Evolutionary conservation across 2,329 filamentous ascomycete genomes (phyloP).

Genomic region (Trichoderma breve): DNA sequence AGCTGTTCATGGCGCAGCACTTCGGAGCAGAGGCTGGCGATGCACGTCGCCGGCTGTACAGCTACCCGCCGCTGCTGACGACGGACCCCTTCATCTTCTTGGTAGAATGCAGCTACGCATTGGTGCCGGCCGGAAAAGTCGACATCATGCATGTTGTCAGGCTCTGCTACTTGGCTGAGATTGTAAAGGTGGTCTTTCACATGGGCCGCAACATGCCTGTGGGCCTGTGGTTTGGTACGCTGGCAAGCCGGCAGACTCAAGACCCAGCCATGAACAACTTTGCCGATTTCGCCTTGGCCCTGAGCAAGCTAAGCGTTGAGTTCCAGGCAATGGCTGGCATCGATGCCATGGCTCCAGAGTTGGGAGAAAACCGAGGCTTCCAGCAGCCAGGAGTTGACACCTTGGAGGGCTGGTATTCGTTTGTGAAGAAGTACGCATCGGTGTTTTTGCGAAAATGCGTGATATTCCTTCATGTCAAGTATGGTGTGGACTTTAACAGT

Average conservation of each 20-base stretch:
- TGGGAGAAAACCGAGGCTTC: slow-evolving; percentile 48
- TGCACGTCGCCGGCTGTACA: slow-evolving; percentile 42
- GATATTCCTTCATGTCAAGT: slow-evolving; percentile 82
- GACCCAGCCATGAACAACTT: slow-evolving; percentile 53
- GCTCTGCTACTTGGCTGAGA: slow-evolving; percentile 86
- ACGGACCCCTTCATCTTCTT: slow-evolving; percentile 78
- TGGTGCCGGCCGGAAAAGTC: slow-evolving; percentile 64
- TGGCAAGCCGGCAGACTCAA: slow-evolving; percentile 43
- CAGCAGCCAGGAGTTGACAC: slow-evolving; percentile 54
- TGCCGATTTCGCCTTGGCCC: slow-evolving; percentile 51
- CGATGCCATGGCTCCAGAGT: slow-evolving; percentile 26
- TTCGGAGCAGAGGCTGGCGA: slow-evolving; percentile 43
- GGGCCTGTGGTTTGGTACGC: slow-evolving; percentile 47
- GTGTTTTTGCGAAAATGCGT: slow-evolving; percentile 82
- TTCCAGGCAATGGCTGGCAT: slow-evolving; percentile 35
- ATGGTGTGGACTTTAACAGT: slow-evolving; percentile 81
- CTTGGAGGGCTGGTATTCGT: slow-evolving; percentile 54
- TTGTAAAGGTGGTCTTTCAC: slow-evolving; percentile 74
- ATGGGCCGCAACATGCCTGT: slow-evolving; percentile 55
- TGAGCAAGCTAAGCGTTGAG: slow-evolving; percentile 47
- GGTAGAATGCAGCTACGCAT: slow-evolving; percentile 70
- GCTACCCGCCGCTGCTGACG: slow-evolving; percentile 58
- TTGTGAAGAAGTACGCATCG: slow-evolving; percentile 80
- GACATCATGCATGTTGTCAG: slow-evolving; percentile 78
- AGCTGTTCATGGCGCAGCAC: slow-evolving; percentile 67